Conservation (phyloP, 352 stramenopile genomes). For the Vaucheria bursata region DNA sequence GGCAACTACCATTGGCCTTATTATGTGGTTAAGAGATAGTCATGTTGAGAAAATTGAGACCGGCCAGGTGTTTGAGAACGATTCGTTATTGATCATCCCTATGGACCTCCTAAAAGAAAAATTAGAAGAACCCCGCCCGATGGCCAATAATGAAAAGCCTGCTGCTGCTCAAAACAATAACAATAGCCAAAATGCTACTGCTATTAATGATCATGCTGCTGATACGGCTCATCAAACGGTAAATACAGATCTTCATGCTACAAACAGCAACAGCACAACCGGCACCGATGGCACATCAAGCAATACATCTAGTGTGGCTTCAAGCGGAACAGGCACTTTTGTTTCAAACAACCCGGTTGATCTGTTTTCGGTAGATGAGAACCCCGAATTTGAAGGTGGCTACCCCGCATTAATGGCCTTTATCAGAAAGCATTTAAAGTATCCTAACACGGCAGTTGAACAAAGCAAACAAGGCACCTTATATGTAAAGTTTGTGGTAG, state of each 20-base stretch:
- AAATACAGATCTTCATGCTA: not conserved
- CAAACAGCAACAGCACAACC: not conserved
- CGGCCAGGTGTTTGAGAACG: no score
- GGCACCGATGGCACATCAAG: no score
- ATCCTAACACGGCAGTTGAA: not conserved
- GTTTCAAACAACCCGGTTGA: no score
- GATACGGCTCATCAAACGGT: not conserved
- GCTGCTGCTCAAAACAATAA: not conserved
- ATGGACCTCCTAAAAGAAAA: no score
- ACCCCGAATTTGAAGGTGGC: not conserved
- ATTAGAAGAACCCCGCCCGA: no score
- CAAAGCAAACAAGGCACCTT: not conserved
- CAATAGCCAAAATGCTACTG: not conserved
- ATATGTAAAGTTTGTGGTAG: conserved; percentile 3
- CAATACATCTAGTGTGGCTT: no score
- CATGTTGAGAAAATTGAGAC: no score
- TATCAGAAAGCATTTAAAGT: not conserved
- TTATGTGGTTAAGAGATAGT: no score
- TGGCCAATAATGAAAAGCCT: no score
- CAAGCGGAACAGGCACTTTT: no score
- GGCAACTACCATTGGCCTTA: no score
- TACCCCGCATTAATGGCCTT: not conserved
- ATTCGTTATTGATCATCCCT: no score
- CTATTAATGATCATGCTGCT: not conserved
- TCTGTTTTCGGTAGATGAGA: not conserved